Percentiles rank a stretch among this genome's conserved stretches.
phyloP scores from a whole-genome alignment of 2,329 filamentous ascomycete species.

The Colletotrichum tamarilloi region DNA sequence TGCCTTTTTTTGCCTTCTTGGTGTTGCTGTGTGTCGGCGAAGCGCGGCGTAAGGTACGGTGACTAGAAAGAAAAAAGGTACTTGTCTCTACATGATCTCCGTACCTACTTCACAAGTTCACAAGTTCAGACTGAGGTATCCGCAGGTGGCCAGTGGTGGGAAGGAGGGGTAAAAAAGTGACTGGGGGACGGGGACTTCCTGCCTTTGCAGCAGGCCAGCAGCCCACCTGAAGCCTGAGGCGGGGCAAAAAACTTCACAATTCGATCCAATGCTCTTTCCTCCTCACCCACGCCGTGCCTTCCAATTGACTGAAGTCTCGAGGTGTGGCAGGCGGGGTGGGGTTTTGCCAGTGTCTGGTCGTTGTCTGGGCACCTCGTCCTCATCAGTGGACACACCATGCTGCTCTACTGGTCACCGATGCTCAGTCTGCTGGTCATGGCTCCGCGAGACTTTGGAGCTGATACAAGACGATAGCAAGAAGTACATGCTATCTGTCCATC shows the following conservation, averaged over 20 bases:
- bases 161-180: not conserved
- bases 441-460: constrained; percentile 21
- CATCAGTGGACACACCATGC: too few relatives aligned
- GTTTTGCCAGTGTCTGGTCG: constrained; percentile 2
- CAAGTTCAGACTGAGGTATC: too few relatives aligned
- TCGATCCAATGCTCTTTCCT: too few relatives aligned
- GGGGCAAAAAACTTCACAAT: constrained; percentile 33
- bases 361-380: not conserved
- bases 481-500: not conserved
- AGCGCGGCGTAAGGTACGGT: not conserved
- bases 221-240: constrained; percentile 6
- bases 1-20: not conserved
- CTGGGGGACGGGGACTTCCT: constrained; percentile 3
- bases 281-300: too few relatives aligned
- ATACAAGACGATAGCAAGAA: not conserved
- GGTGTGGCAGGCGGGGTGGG: constrained; percentile 31
- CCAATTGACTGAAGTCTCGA: not conserved
- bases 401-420: too few relatives aligned
- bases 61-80: not conserved
- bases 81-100: too few relatives aligned
- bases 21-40: constrained; percentile 14
- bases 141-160: not conserved
- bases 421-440: not conserved
- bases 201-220: not conserved
- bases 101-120: not conserved